Percentiles rank a stretch among this genome's conserved stretches.
phyloP scores from a whole-genome alignment of 768 basidiomycete species.

The Dioszegia aurantiaca region DNA sequence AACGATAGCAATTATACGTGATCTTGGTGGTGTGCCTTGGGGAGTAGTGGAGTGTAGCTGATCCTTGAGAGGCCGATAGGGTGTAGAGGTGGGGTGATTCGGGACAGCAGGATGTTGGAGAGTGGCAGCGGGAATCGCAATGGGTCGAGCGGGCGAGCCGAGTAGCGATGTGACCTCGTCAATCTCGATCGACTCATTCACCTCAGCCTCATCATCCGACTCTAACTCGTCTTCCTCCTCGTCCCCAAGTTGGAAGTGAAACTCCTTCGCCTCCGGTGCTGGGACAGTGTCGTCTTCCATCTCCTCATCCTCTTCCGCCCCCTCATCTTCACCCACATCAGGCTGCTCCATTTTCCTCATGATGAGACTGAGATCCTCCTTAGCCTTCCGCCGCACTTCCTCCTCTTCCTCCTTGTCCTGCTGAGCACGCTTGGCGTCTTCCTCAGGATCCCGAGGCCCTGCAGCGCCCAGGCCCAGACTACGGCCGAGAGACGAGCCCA shows the following conservation, averaged over 20 bases:
- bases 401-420: constrained; percentile 33
- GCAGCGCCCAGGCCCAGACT: constrained; percentile 29
- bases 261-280: too few relatives aligned
- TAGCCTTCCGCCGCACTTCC: constrained; percentile 15
- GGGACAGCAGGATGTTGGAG: constrained; percentile 9
- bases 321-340: constrained; percentile 17
- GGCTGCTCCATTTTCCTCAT: constrained; percentile 27
- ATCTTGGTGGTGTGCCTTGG: constrained; percentile 23
- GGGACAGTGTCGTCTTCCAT: too few relatives aligned
- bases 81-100: not conserved
- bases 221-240: constrained; percentile 12
- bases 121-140: not conserved
- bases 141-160: not conserved
- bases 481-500: constrained; percentile 29
- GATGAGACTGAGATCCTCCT: constrained; percentile 31
- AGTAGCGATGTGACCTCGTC: not conserved
- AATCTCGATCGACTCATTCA: constrained; percentile 14
- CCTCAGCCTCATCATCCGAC: constrained; percentile 10
- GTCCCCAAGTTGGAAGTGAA: constrained; percentile 5
- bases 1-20: not conserved
- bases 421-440: constrained; percentile 27
- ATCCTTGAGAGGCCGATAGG: constrained; percentile 4
- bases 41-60: constrained; percentile 26
- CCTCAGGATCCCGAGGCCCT: constrained; percentile 19
- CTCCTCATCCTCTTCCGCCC: constrained; percentile 10